A percentile compares a stretch with the other conserved stretches of the same genome.
phyloP scores from a whole-genome alignment of 116 monocot species.

The Iris pallida region DNA sequence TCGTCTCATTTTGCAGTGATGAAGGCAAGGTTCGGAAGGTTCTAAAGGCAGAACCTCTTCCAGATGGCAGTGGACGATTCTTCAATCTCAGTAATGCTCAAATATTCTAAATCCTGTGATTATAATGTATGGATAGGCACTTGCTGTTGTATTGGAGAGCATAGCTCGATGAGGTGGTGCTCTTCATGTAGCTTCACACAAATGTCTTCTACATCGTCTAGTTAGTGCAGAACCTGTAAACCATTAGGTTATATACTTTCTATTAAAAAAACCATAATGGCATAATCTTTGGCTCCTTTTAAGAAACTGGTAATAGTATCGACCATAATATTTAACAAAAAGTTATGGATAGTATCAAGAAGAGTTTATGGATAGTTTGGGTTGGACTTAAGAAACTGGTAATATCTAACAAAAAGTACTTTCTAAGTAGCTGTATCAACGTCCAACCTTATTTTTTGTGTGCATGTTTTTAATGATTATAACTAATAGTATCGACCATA shows the following conservation, averaged over 20 bases:
- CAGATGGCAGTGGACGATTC: conserved; percentile 88
- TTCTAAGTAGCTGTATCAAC: neutral
- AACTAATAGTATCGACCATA: neutral
- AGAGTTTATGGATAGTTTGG: neutral
- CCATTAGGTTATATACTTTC: neutral
- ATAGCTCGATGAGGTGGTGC: neutral
- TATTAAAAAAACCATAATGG: too few relatives aligned
- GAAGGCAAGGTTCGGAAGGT: conserved; percentile 92
- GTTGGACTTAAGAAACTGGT: neutral
- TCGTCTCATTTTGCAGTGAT: conserved; percentile 46
- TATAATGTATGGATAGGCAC: neutral
- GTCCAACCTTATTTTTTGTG: neutral
- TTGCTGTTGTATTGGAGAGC: neutral
- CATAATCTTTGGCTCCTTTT: too few relatives aligned
- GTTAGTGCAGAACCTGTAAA: neutral
- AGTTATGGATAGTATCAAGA: too few relatives aligned
- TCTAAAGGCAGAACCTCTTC: conserved; percentile 87
- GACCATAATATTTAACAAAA: too few relatives aligned
- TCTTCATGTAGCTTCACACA: neutral
- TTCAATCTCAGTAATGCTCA: conserved; percentile 83
- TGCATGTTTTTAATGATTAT: neutral
- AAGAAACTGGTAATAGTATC: too few relatives aligned
- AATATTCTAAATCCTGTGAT: neutral
- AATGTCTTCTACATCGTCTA: neutral
- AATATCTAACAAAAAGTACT: neutral